A percentile compares a stretch with the other conserved stretches of the same genome.
Conservation (phyloP, 495 filamentous ascomycete genomes). For the Penicillium samsonianum region DNA sequence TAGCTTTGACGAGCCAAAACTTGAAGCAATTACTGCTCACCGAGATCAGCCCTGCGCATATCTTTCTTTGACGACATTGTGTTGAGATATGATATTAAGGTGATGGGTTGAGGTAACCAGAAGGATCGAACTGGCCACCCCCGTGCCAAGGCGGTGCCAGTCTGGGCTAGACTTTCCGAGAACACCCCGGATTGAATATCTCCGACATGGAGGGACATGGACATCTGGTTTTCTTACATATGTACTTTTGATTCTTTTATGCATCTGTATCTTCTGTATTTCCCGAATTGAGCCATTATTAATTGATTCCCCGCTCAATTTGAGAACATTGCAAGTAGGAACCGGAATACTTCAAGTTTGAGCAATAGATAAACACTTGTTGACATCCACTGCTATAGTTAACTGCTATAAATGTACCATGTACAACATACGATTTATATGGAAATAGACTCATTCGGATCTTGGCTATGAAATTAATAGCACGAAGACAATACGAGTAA, state of each 20-base stretch:
- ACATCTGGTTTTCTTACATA: too few relatives aligned
- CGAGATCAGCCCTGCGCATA: constrained; percentile 80
- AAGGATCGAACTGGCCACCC: constrained; percentile 16
- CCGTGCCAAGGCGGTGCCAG: constrained; percentile 16
- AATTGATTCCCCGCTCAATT: background rate
- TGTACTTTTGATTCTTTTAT: background rate
- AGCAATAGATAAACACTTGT: background rate
- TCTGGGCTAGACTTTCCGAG: constrained; percentile 17
- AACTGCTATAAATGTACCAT: background rate
- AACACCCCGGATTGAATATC: constrained; percentile 15
- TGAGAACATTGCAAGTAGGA: background rate
- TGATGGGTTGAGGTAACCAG: constrained; percentile 9
- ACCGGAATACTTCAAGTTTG: background rate
- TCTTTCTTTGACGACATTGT: constrained; percentile 78
- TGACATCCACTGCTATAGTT: too few relatives aligned
- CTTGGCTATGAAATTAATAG: background rate
- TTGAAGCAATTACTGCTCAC: constrained; percentile 51
- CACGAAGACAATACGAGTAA: background rate
- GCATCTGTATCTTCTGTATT: background rate
- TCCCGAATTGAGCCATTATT: background rate
- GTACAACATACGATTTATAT: background rate
- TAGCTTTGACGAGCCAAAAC: constrained; percentile 10
- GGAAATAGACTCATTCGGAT: background rate
- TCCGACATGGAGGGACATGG: constrained; percentile 1
- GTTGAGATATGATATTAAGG: constrained; percentile 5